These are phyloP conservation scores for Yarrowia phangngaensis DNA, from an alignment of 805 yeast genomes.

Conservation along the genomic window DNA sequence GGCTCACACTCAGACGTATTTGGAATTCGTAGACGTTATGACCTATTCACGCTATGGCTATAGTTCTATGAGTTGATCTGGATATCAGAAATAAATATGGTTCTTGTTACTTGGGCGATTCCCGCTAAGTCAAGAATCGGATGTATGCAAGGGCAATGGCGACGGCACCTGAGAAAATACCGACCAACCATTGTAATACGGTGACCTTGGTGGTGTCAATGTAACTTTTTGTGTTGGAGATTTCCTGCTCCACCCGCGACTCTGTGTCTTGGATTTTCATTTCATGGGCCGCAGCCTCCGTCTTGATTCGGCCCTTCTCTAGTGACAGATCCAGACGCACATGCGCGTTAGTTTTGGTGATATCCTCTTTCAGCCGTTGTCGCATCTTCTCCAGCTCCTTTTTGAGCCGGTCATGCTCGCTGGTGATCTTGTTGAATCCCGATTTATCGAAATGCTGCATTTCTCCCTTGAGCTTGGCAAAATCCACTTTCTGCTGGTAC, in stretches of 20 bases:
- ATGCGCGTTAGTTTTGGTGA: slow-evolving; percentile 82
- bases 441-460: slow-evolving; percentile 80
- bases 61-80: no score
- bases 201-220: slow-evolving; percentile 94
- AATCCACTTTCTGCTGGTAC: slow-evolving; percentile 94
- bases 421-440: slow-evolving; percentile 75
- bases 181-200: slow-evolving; percentile 97
- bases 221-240: slow-evolving; percentile 90
- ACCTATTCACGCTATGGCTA: no score
- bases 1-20: no score
- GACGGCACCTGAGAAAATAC: slow-evolving; percentile 97
- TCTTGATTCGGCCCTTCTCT: slow-evolving; percentile 93
- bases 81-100: no score
- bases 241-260: slow-evolving; percentile 91
- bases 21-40: no score
- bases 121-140: slow-evolving; percentile 68
- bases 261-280: slow-evolving; percentile 91
- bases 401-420: slow-evolving; percentile 80
- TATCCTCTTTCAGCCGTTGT: slow-evolving; percentile 82
- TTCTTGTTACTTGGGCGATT: no score
- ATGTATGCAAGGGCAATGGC: slow-evolving; percentile 91
- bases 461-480: slow-evolving; percentile 90
- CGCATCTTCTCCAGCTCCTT: slow-evolving; percentile 83
- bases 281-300: slow-evolving; percentile 89
- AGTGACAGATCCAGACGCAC: slow-evolving; percentile 86